Evolutionary conservation across 2,329 filamentous ascomycete species (phyloP).

Genomic region (Stachybotrys chlorohalonatus): DNA sequence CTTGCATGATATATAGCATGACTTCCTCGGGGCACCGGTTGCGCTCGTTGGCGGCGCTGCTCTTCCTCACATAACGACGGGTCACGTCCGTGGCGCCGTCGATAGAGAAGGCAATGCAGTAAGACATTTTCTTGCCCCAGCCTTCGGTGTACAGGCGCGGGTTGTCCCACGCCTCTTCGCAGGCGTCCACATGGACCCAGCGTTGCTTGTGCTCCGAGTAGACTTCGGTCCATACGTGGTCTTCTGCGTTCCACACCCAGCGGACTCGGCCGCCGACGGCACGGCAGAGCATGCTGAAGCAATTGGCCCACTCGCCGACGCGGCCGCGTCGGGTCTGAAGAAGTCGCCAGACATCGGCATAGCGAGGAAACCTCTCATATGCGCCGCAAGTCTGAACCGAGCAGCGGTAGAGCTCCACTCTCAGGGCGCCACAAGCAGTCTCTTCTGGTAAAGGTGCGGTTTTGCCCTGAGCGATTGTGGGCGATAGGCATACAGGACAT

Average conservation of each 20-base stretch:
- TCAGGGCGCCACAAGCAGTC: constrained; percentile 73
- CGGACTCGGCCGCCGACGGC: constrained; percentile 84
- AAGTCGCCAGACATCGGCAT: constrained; percentile 89
- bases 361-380: constrained; percentile 85
- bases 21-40: constrained; percentile 81
- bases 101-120: constrained; percentile 92
- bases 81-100: constrained; percentile 68
- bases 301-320: constrained; percentile 95
- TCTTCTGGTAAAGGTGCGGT: constrained; percentile 82
- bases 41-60: constrained; percentile 63
- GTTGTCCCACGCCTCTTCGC: constrained; percentile 92
- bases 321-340: constrained; percentile 80
- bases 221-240: constrained; percentile 96
- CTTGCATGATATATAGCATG: constrained; percentile 81
- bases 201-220: constrained; percentile 89
- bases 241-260: constrained; percentile 98
- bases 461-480: constrained; percentile 75
- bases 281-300: constrained; percentile 96
- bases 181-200: constrained; percentile 95
- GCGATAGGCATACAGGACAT: constrained; percentile 72
- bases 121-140: constrained; percentile 94
- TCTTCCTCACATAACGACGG: constrained; percentile 61
- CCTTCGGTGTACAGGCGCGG: constrained; percentile 87
- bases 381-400: constrained; percentile 64
- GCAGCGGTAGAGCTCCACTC: constrained; percentile 87